phyloP scores from a whole-genome alignment of 2,329 filamentous ascomycete genomes.

The Hymenoscyphus fructigenus region DNA sequence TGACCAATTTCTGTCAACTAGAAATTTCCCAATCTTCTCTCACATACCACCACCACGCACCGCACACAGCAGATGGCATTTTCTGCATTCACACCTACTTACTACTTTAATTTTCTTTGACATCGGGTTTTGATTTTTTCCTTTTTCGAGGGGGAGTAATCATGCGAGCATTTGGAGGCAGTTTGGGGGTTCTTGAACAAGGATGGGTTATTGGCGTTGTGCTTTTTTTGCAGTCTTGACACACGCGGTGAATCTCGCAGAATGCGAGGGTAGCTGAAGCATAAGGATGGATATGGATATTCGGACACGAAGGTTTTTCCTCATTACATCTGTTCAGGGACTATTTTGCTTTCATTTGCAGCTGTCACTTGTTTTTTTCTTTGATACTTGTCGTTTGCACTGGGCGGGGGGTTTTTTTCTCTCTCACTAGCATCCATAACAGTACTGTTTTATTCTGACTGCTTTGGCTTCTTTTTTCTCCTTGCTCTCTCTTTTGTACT shows the following conservation, averaged over 20 bases:
- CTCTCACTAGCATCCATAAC: slow-evolving; percentile 7
- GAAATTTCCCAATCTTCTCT: neutral
- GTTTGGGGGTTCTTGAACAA: slow-evolving; percentile 24
- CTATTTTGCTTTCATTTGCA: slow-evolving; percentile 21
- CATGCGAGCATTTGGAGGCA: slow-evolving; percentile 31
- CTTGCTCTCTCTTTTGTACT: neutral
- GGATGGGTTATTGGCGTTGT: slow-evolving; percentile 21
- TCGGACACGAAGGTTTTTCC: slow-evolving; percentile 24
- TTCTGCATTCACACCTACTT: slow-evolving; percentile 5
- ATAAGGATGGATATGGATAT: slow-evolving; percentile 19
- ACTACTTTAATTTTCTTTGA: slow-evolving; percentile 24
- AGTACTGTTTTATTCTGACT: slow-evolving; percentile 3
- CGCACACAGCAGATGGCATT: neutral
- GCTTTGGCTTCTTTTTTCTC: slow-evolving; percentile 2
- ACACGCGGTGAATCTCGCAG: slow-evolving; percentile 25
- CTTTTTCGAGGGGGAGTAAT: neutral
- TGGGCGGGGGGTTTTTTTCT: neutral
- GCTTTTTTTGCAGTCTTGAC: slow-evolving; percentile 19
- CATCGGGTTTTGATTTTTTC: slow-evolving; percentile 34
- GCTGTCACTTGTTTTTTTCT: neutral
- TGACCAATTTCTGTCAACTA: slow-evolving; percentile 5
- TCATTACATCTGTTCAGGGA: slow-evolving; percentile 10
- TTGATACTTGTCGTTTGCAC: neutral
- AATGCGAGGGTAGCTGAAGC: slow-evolving; percentile 24
- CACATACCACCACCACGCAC: neutral